phyloP scores from a whole-genome alignment of 208 protist species.

The Strigomonas galati region DNA sequence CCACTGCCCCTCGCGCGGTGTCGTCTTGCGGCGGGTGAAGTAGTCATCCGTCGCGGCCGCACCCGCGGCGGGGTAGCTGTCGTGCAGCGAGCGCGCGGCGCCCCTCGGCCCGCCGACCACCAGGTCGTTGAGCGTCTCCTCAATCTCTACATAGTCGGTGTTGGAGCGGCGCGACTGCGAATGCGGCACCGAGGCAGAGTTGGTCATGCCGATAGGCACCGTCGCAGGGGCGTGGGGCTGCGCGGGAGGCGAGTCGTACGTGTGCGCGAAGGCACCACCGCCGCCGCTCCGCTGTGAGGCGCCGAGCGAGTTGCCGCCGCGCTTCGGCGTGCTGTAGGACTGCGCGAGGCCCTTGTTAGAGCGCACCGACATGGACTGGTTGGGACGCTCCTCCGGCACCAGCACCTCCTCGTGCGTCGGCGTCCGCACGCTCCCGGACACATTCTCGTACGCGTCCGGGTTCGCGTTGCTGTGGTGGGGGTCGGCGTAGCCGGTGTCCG shows the following conservation, averaged over 20 bases:
- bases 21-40: background rate
- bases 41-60: background rate
- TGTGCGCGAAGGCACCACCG: background rate
- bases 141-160: constrained; percentile 20
- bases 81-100: background rate
- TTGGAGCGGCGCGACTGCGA: constrained; percentile 12
- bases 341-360: background rate
- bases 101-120: background rate
- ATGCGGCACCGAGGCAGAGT: background rate
- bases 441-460: constrained; percentile 12
- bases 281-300: background rate
- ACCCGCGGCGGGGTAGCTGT: too few relatives aligned
- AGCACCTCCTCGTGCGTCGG: constrained; percentile 2
- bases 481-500: constrained; percentile 1
- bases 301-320: background rate
- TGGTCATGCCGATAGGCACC: background rate
- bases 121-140: constrained; percentile 27
- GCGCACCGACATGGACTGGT: background rate
- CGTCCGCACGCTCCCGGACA: background rate
- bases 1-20: constrained; percentile 16
- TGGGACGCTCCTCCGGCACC: background rate
- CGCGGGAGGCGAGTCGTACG: background rate
- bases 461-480: constrained; percentile 15
- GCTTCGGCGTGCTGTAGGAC: background rate
- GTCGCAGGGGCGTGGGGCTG: background rate